Evolutionary conservation across 169 alveolate genomes (phyloP).

Genomic region (Eimeria necatrix): DNA sequence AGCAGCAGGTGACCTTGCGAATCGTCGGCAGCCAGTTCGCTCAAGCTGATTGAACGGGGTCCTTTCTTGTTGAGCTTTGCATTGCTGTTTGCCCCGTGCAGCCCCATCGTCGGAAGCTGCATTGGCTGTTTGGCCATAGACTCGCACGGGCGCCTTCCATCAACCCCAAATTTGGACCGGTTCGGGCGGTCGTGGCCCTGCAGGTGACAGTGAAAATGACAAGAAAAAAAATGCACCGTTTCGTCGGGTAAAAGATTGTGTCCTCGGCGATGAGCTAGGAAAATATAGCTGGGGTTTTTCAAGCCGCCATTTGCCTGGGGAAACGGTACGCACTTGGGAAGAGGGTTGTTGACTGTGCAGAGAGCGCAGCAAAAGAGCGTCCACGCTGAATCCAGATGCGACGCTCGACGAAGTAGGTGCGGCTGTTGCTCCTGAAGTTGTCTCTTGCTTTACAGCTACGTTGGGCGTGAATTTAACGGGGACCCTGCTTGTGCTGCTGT

Average conservation of each 20-base stretch:
- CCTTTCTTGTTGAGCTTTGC: constrained; percentile 18
- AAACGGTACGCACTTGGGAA: neutral
- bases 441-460: constrained; percentile 34
- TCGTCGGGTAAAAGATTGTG: too few relatives aligned
- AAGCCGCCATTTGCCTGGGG: too few relatives aligned
- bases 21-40: constrained; percentile 10
- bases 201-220: neutral
- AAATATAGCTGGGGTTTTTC: too few relatives aligned
- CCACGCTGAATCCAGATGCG: constrained; percentile 5
- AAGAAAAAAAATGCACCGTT: neutral
- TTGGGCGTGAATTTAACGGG: constrained; percentile 35
- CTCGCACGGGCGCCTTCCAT: neutral
- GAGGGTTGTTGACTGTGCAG: constrained; percentile 52
- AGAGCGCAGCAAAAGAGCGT: constrained; percentile 66
- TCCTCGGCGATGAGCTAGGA: too few relatives aligned
- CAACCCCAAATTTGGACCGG: neutral
- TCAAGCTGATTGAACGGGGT: constrained; percentile 15
- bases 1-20: constrained; percentile 29
- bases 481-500: constrained; percentile 12
- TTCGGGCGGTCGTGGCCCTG: neutral
- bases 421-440: constrained; percentile 35
- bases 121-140: neutral
- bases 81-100: neutral
- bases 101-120: neutral
- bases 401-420: neutral